Evolutionary conservation across 139 green algal genomes (phyloP).

Genomic region (Coelastrella sp.): DNA sequence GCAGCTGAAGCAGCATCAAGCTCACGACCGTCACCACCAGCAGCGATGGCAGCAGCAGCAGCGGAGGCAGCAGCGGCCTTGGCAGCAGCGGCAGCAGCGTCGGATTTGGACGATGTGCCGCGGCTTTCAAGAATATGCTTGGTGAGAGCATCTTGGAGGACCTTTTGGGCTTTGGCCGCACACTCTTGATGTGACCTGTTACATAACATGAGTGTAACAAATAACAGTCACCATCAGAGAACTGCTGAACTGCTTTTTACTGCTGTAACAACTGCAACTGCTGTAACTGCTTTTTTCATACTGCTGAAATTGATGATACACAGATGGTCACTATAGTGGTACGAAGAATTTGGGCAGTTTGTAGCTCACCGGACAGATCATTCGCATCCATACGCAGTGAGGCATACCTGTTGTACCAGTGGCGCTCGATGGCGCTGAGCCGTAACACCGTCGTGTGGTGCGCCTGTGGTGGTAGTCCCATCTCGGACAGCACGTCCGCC

Average conservation of each 20-base stretch:
- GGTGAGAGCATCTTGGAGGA: constrained; percentile 56
- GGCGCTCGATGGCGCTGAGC: constrained; percentile 86
- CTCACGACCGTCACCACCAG: neutral
- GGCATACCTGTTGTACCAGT: constrained; percentile 82
- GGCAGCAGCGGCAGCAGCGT: neutral
- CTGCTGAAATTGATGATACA: too few species aligned
- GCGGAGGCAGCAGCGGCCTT: neutral
- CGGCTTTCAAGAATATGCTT: neutral
- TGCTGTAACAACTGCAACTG: too few species aligned
- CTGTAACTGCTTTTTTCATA: too few species aligned
- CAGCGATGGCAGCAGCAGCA: constrained; percentile 5
- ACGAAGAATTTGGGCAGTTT: neutral
- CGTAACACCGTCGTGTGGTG: constrained; percentile 64
- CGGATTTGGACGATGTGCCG: neutral
- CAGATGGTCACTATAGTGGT: too few species aligned
- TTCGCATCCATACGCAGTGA: neutral
- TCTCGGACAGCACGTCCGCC: constrained; percentile 82
- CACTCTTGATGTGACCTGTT: constrained; percentile 54
- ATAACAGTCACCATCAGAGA: too few species aligned
- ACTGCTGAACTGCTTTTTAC: too few species aligned
- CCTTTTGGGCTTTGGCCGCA: constrained; percentile 58
- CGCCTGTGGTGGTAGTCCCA: constrained; percentile 83
- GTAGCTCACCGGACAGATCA: neutral
- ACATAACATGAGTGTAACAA: too few species aligned
- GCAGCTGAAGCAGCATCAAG: constrained; percentile 8